phyloP scores from a whole-genome alignment of 495 filamentous ascomycete species.

The Talaromyces wortmannii region DNA sequence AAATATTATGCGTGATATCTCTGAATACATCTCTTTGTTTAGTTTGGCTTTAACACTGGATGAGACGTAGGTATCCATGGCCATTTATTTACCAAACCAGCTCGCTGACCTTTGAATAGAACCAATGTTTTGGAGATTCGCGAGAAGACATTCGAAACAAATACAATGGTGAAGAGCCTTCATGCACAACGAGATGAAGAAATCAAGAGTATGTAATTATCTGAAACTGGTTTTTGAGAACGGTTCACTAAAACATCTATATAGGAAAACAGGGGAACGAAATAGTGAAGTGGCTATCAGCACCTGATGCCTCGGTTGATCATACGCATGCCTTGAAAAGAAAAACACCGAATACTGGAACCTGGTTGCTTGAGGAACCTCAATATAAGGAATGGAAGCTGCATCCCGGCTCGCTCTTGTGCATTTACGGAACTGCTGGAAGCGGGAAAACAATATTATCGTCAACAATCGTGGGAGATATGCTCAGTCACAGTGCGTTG shows the following conservation, averaged over 20 bases:
- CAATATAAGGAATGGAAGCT: constrained; percentile 16
- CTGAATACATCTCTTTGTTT: constrained; percentile 1
- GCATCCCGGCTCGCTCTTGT: constrained; percentile 12
- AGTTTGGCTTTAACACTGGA: constrained; percentile 1
- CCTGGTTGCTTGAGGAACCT: constrained; percentile 19
- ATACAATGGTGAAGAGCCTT: neutral
- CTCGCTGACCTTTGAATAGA: neutral
- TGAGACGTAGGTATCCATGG: neutral
- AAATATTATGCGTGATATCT: constrained; percentile 1
- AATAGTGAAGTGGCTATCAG: constrained; percentile 10
- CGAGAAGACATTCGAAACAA: constrained; percentile 1
- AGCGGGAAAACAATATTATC: constrained; percentile 30
- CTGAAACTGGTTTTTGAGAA: no score
- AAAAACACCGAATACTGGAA: constrained; percentile 16
- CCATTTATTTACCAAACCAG: neutral
- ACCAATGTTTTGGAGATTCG: neutral
- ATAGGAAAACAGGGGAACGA: neutral
- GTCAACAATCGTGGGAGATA: constrained; percentile 19
- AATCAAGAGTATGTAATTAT: no score
- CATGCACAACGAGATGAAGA: neutral
- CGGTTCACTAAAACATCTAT: neutral
- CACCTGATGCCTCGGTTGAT: constrained; percentile 13
- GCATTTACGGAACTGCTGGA: constrained; percentile 29
- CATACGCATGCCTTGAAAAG: constrained; percentile 9
- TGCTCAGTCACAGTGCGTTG: neutral